Base-by-base conservation (phyloP, 768 basidiomycete species). In the Suillus tomentosus region DNA sequence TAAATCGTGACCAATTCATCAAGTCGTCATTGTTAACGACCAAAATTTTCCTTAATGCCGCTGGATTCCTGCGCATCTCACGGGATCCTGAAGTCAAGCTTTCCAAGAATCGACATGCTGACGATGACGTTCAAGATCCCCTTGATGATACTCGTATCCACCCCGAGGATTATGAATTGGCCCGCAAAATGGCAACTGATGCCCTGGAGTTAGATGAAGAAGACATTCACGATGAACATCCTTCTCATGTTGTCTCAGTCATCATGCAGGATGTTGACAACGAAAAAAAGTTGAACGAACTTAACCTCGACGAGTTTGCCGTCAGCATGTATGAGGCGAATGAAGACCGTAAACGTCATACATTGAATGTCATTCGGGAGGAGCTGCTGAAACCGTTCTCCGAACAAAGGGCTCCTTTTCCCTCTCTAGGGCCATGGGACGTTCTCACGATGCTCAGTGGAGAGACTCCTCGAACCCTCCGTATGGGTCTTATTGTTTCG, bases 181-280 rank as follows among this genome's bases (percentile, higher is more conserved):
- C 97, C 4, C 89, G 94, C 42, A 98, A 99, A 81, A 97, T 99
- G 95, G 96, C 96, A 43, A 92, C 94, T 22, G 95, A 98, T 76
- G 95, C 96, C 5, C 84, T 99, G 15, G 97, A 98, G 72, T 84
- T 94, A n/a, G 97, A 99, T 68, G 95, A 96, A 71, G 97, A 99
- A 75, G 97, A 99, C 78, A 84, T 95, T 40, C 92, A 92, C 62
- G 93, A 94, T 67, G 88, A 92, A 70, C 92, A 96, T 73, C 92
- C 95, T 34, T 99, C 97, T 2, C 88, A 91, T 68, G 90, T 93
- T 9, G 94, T 99, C 53, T 84, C 85, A 15, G 78, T 88, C 54
- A 89, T 99, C 73, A 94, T 97, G 89, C 82, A 86, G 48, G 94
- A 96, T 73, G 80, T 77, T 34, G 89, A 94, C 65, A 88, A 86